Percentiles rank a stretch among this genome's conserved stretches.
These are phyloP conservation scores for Aureobasidium sp. DNA, from an alignment of 2,329 filamentous ascomycete genomes.

Conservation along the genomic window DNA sequence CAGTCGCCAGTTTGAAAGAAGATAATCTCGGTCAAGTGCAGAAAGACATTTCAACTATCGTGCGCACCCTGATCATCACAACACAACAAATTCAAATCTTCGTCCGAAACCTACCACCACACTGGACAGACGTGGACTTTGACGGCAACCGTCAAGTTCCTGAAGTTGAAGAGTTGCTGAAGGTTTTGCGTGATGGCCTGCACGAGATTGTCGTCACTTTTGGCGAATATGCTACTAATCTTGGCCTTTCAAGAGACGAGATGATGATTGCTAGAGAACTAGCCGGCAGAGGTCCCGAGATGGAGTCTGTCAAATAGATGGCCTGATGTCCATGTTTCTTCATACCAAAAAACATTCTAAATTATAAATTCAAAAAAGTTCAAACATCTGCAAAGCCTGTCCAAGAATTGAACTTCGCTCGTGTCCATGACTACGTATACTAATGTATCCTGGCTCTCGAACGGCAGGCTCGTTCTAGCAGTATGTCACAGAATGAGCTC, in stretches of 20 bases:
- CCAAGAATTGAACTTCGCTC: too few species aligned
- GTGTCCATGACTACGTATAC: too few species aligned
- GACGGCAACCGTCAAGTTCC: constrained; percentile 37
- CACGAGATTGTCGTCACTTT: constrained; percentile 61
- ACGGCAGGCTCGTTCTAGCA: too few species aligned
- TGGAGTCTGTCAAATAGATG: constrained; percentile 12
- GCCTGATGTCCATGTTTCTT: not conserved
- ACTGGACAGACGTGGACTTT: constrained; percentile 71
- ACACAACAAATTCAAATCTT: constrained; percentile 64
- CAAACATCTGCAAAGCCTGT: too few species aligned
- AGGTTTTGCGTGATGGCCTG: constrained; percentile 57
- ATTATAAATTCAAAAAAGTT: too few species aligned
- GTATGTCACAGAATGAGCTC: too few species aligned
- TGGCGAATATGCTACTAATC: constrained; percentile 61
- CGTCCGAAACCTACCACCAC: constrained; percentile 48
- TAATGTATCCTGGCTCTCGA: too few species aligned
- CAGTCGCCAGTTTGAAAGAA: constrained; percentile 66
- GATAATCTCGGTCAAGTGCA: constrained; percentile 84
- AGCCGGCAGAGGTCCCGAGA: constrained; percentile 18
- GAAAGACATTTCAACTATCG: constrained; percentile 64
- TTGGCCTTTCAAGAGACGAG: constrained; percentile 63
- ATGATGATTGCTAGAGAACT: constrained; percentile 64
- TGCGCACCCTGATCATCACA: constrained; percentile 62
- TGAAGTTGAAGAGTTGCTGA: constrained; percentile 64
- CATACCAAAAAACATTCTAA: too few species aligned